Evolutionary conservation across 2,329 filamentous ascomycete genomes (phyloP).

Genomic region (Harringtonia lauricola): DNA sequence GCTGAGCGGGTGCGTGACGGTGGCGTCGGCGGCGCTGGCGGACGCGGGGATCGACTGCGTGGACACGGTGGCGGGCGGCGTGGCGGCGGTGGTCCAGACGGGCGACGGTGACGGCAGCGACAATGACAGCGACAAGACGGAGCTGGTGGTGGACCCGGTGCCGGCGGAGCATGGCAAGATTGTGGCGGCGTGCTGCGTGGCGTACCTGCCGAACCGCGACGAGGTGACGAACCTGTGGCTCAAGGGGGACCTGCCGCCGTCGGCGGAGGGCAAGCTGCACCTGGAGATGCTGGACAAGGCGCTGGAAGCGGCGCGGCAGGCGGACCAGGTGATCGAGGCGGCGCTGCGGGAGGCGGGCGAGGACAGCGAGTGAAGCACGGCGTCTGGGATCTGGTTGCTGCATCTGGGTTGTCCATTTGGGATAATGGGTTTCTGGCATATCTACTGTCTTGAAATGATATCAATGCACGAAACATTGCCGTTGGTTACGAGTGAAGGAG

Average conservation of each 20-base stretch:
- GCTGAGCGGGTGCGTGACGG: slow-evolving; percentile 82
- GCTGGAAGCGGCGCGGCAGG: slow-evolving; percentile 28
- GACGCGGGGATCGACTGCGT: slow-evolving; percentile 96
- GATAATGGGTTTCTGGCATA: too few species aligned
- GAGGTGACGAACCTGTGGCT: slow-evolving; percentile 94
- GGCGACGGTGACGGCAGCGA: slow-evolving; percentile 16
- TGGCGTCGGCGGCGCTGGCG: slow-evolving; percentile 81
- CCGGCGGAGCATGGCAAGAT: slow-evolving; percentile 70
- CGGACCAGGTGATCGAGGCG: slow-evolving; percentile 29
- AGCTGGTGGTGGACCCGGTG: slow-evolving; percentile 67
- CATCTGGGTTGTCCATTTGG: too few species aligned
- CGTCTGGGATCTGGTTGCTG: background rate
- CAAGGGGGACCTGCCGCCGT: slow-evolving; percentile 53
- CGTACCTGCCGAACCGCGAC: slow-evolving; percentile 74
- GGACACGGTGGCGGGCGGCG: slow-evolving; percentile 78
- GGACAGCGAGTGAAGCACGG: background rate
- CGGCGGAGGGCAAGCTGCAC: slow-evolving; percentile 26
- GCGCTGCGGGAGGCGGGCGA: slow-evolving; percentile 25
- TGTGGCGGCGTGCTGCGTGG: slow-evolving; percentile 77
- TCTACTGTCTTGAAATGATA: too few species aligned
- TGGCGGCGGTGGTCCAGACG: slow-evolving; percentile 62
- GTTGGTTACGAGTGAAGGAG: too few species aligned
- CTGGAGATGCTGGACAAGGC: slow-evolving; percentile 29
- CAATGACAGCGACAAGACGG: slow-evolving; percentile 15
- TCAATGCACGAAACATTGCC: too few species aligned